Base-by-base conservation (phyloP, 306 rosid genomes). In the Morella rubra region DNA sequence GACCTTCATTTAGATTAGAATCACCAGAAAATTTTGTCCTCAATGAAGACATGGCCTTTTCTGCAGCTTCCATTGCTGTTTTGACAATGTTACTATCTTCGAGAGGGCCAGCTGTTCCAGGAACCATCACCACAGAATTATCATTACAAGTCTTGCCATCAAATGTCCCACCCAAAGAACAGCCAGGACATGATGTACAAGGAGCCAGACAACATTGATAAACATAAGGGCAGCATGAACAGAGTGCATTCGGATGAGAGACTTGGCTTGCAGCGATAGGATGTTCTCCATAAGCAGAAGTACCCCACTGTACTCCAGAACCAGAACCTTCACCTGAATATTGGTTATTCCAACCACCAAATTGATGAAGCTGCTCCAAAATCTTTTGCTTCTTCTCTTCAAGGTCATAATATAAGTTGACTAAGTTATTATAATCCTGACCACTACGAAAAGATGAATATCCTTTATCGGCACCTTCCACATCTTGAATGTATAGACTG, bases 331-430 rank as follows among this genome's bases (percentile, higher is more conserved):
- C 83, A 27, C 80, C 73, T 14, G 61, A 62, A 80, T 77, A 70
- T 80, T 85, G 93, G 77, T 87, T 75, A 76, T 90, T 86, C 89
- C 83, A 82, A 85, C 82, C 80, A 71, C 89, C 85, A 67, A 52
- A 90, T 70, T 85, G 94, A 84, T 90, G 80, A 84, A 94, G 89
- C 79, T 87, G 93, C 77, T 89, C 93, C 76, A 85, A 81, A 79
- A 90, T 80, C 83, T 87, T 89, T 80, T 83, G 86, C 83, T 91
- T 88, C 78, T 90, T 85, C 85, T 90, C 95, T 87, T 91, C 97
- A 66, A 94, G 86, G 81, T 91, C 96, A 84, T 94, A 89, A 78
- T 87, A 94, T 68, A 84, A 79, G 10, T 75, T 77, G 50, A 94
- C 78, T 75, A 91, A 82, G 74, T 79, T 84, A 74, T 83, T 87